These are phyloP conservation scores for Kwoniella newhampshirensis DNA, from an alignment of 768 basidiomycete genomes.

Conservation along the genomic window DNA sequence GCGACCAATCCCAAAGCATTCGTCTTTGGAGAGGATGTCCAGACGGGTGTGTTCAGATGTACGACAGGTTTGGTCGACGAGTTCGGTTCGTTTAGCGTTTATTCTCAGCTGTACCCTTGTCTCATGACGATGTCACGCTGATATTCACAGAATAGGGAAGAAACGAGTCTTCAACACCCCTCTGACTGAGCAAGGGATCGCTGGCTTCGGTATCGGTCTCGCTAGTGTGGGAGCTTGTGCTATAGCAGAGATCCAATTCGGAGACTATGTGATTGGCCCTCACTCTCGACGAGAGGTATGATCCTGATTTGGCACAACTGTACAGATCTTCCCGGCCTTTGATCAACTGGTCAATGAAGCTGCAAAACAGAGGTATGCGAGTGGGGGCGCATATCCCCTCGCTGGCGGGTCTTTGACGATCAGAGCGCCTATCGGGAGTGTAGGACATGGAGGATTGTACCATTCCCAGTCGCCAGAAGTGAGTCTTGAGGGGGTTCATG, in stretches of 20 bases:
- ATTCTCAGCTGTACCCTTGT: too few relatives aligned
- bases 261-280: constrained; percentile 46
- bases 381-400: constrained; percentile 62
- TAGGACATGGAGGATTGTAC: constrained; percentile 86
- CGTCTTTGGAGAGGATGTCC: constrained; percentile 80
- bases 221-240: constrained; percentile 92
- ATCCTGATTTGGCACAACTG: too few relatives aligned
- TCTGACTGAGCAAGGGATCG: constrained; percentile 69
- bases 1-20: constrained; percentile 81
- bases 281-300: too few relatives aligned
- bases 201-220: constrained; percentile 88
- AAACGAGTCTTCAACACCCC: constrained; percentile 96
- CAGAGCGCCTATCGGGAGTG: constrained; percentile 84
- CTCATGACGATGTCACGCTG: constrained; percentile 3
- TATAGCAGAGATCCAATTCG: constrained; percentile 76
- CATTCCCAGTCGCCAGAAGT: constrained; percentile 89
- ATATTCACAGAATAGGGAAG: constrained; percentile 70
- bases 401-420: constrained; percentile 66
- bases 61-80: constrained; percentile 93
- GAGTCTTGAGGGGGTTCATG: too few relatives aligned
- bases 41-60: constrained; percentile 79
- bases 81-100: constrained; percentile 76
- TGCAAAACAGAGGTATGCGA: constrained; percentile 86
- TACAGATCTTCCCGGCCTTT: constrained; percentile 86
- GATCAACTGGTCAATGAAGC: constrained; percentile 96